phyloP scores from a whole-genome alignment of 176 grass and related monocot genomes.

The Ensete ventricosum region DNA sequence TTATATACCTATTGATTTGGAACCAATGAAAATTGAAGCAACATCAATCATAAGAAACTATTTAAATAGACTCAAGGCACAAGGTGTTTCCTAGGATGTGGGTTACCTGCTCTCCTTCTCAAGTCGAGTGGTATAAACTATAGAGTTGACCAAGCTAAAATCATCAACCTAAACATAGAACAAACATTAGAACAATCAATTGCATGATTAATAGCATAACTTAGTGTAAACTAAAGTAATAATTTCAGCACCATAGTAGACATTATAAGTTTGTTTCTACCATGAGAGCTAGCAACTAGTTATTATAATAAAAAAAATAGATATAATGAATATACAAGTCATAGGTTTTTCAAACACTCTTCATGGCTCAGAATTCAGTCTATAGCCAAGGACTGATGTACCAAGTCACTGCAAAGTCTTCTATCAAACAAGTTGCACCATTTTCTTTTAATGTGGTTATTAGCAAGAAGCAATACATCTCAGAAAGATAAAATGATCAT shows the following conservation, averaged over 20 bases:
- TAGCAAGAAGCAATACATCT: no score
- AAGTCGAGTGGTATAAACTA: conserved; percentile 7
- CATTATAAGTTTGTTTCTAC: neutral
- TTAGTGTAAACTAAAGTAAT: neutral
- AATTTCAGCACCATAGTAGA: neutral
- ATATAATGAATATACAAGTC: neutral
- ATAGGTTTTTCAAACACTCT: neutral
- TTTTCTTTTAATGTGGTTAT: no score
- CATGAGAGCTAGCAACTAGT: neutral
- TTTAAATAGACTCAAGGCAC: no score
- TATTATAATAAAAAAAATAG: neutral
- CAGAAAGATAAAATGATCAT: no score
- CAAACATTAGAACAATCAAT: neutral
- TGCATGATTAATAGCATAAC: neutral
- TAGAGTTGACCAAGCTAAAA: conserved; percentile 13
- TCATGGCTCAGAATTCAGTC: no score
- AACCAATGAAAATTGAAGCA: no score
- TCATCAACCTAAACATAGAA: conserved; percentile 1
- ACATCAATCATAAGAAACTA: no score
- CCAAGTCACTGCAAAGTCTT: no score
- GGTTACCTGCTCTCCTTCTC: conserved; percentile 14
- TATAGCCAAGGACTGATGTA: neutral
- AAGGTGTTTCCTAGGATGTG: neutral
- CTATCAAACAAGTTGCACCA: no score
- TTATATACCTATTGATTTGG: no score